Evolutionary conservation across 2,329 filamentous ascomycete species (phyloP).

Genomic region (Trichoderma semiorbis): DNA sequence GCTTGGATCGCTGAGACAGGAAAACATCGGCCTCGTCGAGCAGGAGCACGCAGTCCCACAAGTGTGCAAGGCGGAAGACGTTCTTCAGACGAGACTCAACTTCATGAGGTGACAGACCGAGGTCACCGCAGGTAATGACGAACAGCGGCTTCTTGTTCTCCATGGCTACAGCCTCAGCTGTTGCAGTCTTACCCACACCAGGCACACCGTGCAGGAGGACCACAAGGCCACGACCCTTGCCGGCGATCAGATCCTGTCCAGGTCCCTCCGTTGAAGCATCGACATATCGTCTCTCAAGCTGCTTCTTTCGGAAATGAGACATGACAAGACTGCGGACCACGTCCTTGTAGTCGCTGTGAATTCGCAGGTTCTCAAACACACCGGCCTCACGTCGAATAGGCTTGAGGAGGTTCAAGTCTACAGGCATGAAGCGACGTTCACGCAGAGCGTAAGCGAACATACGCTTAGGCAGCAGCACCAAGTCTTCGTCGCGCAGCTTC

Average conservation of each 20-base stretch:
- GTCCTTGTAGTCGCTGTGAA: conserved; percentile 40
- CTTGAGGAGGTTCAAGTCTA: conserved; percentile 36
- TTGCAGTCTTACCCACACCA: conserved; percentile 48
- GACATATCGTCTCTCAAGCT: conserved; percentile 33
- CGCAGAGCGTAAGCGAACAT: conserved; percentile 42
- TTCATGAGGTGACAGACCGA: conserved; percentile 39
- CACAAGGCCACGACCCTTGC: conserved; percentile 44
- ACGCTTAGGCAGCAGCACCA: conserved; percentile 38
- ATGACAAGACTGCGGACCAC: conserved; percentile 40
- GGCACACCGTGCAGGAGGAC: conserved; percentile 46
- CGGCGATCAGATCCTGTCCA: conserved; percentile 40
- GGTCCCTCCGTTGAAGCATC: conserved; percentile 23
- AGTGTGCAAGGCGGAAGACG: conserved; percentile 40
- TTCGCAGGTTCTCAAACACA: conserved; percentile 40
- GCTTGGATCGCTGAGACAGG: conserved; percentile 29
- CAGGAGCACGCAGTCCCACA: conserved; percentile 38
- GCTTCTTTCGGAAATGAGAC: conserved; percentile 41
- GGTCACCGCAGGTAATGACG: conserved; percentile 48
- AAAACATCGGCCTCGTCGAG: conserved; percentile 39
- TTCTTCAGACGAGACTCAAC: conserved; percentile 41
- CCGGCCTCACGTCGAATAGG: conserved; percentile 34
- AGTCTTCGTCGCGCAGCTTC: conserved; percentile 28
- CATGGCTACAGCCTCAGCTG: conserved; percentile 42
- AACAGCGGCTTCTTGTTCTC: conserved; percentile 44
- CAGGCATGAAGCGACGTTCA: conserved; percentile 37